A percentile compares a stretch with the other conserved stretches of the same genome.
Conservation (phyloP, 2,329 filamentous ascomycete genomes). For the Pyrenochaeta sp. region DNA sequence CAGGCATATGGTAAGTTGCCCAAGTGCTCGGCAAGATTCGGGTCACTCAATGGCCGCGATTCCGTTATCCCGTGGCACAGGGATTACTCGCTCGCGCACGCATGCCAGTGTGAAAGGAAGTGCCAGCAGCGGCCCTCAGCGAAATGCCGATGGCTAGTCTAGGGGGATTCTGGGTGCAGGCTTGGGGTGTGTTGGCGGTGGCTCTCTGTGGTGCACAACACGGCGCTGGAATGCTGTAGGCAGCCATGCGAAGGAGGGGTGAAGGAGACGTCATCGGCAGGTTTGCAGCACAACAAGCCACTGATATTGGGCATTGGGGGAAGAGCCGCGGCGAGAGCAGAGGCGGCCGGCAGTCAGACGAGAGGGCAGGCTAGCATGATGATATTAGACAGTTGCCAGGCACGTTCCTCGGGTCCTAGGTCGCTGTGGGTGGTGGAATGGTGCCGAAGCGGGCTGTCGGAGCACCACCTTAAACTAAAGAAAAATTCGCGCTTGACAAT, state of each 20-base stretch:
- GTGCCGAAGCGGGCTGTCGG: conserved; percentile 23
- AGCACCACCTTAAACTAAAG: conserved; percentile 22
- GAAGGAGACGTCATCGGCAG: conserved; percentile 26
- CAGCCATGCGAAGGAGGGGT: conserved; percentile 13
- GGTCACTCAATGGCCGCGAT: conserved; percentile 23
- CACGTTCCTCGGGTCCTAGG: conserved; percentile 23
- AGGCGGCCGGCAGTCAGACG: conserved; percentile 1
- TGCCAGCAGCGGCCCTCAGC: conserved; percentile 20
- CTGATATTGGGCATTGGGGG: conserved; percentile 8
- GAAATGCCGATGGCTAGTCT: conserved; percentile 14
- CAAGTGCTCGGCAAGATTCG: conserved; percentile 25
- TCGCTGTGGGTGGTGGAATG: conserved; percentile 15
- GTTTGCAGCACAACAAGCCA: conserved; percentile 12
- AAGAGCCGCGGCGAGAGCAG: conserved; percentile 3
- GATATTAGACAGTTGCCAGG: conserved; percentile 7
- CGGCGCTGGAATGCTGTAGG: conserved; percentile 3
- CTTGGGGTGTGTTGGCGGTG: not conserved
- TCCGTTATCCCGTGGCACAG: conserved; percentile 30
- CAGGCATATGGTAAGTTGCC: conserved; percentile 8
- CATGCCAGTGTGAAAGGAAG: conserved; percentile 14
- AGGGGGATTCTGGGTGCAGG: not conserved
- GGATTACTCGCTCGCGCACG: conserved; percentile 22
- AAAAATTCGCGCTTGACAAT: conserved; percentile 30
- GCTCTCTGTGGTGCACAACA: not conserved
- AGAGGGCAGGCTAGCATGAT: conserved; percentile 3